A percentile compares a stretch with the other conserved stretches of the same genome.
Evolutionary conservation across 257 asterid species (phyloP).

Genomic region (Asclepias syriaca): DNA sequence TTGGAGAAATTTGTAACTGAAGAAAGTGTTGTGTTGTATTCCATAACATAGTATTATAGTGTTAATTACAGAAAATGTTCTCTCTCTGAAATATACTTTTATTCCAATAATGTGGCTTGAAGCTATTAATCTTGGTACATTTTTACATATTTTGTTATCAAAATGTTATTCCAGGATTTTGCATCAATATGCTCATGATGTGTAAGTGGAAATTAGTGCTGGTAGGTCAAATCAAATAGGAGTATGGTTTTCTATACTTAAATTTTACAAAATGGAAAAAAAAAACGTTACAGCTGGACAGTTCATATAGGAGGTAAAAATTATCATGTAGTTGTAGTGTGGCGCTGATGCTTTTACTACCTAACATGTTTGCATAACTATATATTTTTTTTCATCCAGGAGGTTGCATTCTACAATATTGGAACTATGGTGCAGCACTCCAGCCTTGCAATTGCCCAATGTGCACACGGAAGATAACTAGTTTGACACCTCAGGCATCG

Average conservation of each 20-base stretch:
- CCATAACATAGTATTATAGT: background rate
- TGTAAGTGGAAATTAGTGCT: background rate
- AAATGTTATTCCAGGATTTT: background rate
- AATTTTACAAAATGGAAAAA: background rate
- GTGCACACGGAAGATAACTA: conserved; percentile 58
- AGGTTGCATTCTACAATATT: conserved; percentile 72
- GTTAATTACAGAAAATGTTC: background rate
- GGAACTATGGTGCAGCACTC: conserved; percentile 61
- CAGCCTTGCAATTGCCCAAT: conserved; percentile 83
- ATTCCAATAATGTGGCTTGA: background rate
- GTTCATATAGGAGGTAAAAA: background rate
- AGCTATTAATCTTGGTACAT: background rate
- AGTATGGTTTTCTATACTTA: background rate
- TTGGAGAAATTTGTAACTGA: background rate
- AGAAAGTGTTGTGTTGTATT: background rate
- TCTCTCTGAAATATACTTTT: background rate
- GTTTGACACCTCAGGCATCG: conserved; percentile 60
- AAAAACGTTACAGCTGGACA: background rate
- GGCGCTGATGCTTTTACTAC: background rate
- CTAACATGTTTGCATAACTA: background rate
- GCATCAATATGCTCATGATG: background rate
- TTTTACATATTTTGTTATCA: background rate
- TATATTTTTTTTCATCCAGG: conserved; percentile 30
- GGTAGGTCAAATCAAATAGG: background rate
- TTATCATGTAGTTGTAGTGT: too few species aligned